Conservation (phyloP, 2,329 filamentous ascomycete genomes). For the Claviceps spartinae region DNA sequence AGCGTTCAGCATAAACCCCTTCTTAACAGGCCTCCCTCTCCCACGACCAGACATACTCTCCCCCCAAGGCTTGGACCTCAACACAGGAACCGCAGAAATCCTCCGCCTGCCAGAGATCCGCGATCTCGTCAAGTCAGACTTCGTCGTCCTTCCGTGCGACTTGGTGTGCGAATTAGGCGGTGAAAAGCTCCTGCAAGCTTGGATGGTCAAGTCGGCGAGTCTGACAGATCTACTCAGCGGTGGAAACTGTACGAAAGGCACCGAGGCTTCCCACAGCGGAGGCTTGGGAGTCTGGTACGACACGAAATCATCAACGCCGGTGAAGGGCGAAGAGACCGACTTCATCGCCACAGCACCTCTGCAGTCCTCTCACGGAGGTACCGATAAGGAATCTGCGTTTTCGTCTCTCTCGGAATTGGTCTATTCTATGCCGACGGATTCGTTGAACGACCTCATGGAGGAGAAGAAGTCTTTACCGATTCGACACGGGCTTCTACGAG, state of each 20-base stretch:
- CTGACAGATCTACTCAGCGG: conserved; percentile 48
- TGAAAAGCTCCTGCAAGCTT: conserved; percentile 71
- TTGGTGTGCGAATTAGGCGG: conserved; percentile 82
- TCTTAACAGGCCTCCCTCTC: conserved; percentile 57
- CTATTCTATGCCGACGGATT: conserved; percentile 80
- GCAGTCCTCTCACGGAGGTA: conserved; percentile 32
- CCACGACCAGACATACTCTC: conserved; percentile 65
- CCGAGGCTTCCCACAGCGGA: conserved; percentile 43
- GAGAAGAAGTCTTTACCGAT: conserved; percentile 60
- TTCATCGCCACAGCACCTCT: conserved; percentile 72
- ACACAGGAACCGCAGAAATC: conserved; percentile 80
- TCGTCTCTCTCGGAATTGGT: conserved; percentile 62
- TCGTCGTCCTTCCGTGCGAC: conserved; percentile 85
- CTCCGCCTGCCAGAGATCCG: conserved; percentile 74
- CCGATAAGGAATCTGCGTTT: conserved; percentile 47
- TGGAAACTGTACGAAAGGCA: conserved; percentile 22
- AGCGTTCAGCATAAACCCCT: conserved; percentile 64
- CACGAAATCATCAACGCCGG: conserved; percentile 58
- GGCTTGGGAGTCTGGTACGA: conserved; percentile 87
- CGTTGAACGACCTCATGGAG: conserved; percentile 70
- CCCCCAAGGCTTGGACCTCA: conserved; percentile 62
- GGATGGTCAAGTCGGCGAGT: conserved; percentile 74
- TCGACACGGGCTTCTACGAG: conserved; percentile 61
- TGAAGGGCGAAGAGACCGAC: conserved; percentile 87
- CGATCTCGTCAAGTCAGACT: conserved; percentile 67